Evolutionary conservation across 257 asterid genomes (phyloP).

Genomic region (Avicennia marina): DNA sequence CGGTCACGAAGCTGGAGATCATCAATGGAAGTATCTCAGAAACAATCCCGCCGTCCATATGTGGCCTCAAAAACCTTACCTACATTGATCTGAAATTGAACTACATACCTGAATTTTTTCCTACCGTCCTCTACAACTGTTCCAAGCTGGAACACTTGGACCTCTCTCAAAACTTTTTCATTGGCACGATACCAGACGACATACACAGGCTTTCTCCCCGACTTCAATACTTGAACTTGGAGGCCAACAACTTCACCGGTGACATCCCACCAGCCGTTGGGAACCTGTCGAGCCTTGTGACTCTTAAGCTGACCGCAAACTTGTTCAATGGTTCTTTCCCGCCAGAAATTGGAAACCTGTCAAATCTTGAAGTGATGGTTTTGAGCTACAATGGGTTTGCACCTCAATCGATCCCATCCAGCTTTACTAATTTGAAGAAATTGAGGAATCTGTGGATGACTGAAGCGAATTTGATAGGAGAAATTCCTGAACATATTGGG

Average conservation of each 20-base stretch:
- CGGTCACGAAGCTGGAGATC: constrained; percentile 37
- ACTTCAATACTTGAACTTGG: constrained; percentile 37
- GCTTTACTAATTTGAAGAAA: constrained; percentile 48
- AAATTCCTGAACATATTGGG: constrained; percentile 57
- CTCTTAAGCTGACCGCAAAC: constrained; percentile 28
- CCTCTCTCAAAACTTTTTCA: constrained; percentile 48
- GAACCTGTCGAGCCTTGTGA: constrained; percentile 32
- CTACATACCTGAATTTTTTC: constrained; percentile 41
- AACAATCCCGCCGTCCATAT: constrained; percentile 44
- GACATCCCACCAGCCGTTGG: constrained; percentile 62
- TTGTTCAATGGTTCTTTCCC: constrained; percentile 55
- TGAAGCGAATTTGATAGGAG: constrained; percentile 42
- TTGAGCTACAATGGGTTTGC: constrained; percentile 35
- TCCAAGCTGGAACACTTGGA: constrained; percentile 48
- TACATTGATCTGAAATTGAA: constrained; percentile 38
- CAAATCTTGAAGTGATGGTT: constrained; percentile 44
- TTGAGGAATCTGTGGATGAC: constrained; percentile 50
- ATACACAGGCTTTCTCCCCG: constrained; percentile 39
- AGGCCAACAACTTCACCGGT: constrained; percentile 52
- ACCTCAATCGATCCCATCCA: constrained; percentile 58
- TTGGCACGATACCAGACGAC: constrained; percentile 51
- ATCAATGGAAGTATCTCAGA: constrained; percentile 18
- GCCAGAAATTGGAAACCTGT: constrained; percentile 46
- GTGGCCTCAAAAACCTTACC: constrained; percentile 50
- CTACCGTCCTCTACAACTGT: constrained; percentile 39